These are phyloP conservation scores for Fusarium sp. DNA, from an alignment of 2,329 filamentous ascomycete species.

Conservation along the genomic window DNA sequence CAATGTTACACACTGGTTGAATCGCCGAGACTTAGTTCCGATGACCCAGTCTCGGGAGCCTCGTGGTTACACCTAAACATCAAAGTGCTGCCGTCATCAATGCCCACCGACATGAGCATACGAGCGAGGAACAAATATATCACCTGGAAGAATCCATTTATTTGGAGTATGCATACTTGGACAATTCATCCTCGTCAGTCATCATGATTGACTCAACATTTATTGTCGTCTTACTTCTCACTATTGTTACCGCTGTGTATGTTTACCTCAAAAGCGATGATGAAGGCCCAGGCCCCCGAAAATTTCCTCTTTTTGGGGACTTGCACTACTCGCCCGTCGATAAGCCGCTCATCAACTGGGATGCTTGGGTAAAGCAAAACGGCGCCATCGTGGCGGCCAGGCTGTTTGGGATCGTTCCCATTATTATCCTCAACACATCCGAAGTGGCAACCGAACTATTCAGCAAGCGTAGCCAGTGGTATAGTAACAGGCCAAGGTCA, in stretches of 20 bases:
- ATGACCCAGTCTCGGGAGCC: not conserved
- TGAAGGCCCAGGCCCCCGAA: not conserved
- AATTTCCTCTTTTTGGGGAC: not conserved
- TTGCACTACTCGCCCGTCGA: slow-evolving; percentile 28
- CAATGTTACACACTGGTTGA: not conserved
- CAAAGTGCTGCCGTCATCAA: not conserved
- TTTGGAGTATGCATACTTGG: not conserved
- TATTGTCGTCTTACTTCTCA: not conserved
- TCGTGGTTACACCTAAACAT: not conserved
- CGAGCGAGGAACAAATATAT: not conserved
- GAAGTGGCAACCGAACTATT: slow-evolving; percentile 36
- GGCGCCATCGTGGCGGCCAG: slow-evolving; percentile 29
- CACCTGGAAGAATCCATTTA: not conserved
- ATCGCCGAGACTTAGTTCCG: not conserved
- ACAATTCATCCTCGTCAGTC: not conserved
- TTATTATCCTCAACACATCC: slow-evolving; percentile 32
- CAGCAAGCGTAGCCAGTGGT: slow-evolving; percentile 35
- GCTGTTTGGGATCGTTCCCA: slow-evolving; percentile 37
- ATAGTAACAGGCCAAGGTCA: slow-evolving; percentile 37
- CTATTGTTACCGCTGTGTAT: not conserved
- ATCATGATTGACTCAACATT: not conserved
- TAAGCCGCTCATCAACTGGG: slow-evolving; percentile 33
- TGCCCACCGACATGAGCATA: not conserved
- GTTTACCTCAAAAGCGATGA: not conserved
- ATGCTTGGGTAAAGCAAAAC: slow-evolving; percentile 27